A percentile compares a stretch with the other conserved stretches of the same genome.
Conservation (phyloP, 306 rosid genomes). For the Vigna unguiculata region DNA sequence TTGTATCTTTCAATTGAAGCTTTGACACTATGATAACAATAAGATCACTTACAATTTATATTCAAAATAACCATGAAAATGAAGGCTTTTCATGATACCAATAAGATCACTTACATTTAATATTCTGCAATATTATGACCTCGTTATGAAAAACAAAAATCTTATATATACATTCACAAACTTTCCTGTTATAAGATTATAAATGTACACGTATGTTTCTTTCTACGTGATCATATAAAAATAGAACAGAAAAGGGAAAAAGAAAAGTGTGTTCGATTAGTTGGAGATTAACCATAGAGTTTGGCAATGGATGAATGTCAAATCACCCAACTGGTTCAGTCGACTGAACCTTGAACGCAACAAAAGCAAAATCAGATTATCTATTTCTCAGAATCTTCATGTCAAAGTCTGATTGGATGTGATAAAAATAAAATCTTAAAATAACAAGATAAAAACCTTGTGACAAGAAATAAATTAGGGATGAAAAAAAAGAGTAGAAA, state of each 20-base stretch:
- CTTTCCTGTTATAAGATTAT: background rate
- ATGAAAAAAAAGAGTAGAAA: background rate
- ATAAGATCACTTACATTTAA: background rate
- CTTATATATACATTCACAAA: background rate
- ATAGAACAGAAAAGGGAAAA: background rate
- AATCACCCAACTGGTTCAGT: conserved; percentile 44
- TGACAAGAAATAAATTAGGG: background rate
- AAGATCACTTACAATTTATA: conserved; percentile 29
- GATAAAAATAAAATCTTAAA: conserved; percentile 37
- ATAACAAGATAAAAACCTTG: background rate
- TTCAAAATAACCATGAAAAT: background rate
- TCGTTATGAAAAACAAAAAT: background rate
- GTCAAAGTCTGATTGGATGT: conserved; percentile 43
- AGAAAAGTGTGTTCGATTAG: background rate
- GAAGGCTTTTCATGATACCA: background rate
- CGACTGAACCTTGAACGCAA: conserved; percentile 53
- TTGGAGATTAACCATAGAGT: background rate
- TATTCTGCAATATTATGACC: background rate
- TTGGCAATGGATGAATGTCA: conserved; percentile 29
- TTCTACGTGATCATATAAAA: background rate
- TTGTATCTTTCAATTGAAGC: conserved; percentile 90
- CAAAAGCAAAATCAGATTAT: conserved; percentile 32
- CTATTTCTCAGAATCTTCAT: background rate
- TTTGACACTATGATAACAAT: conserved; percentile 64
- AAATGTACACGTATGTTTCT: background rate